Percentiles rank a stretch among this genome's conserved stretches.
Conservation (phyloP, 2,329 filamentous ascomycete species). For the Trichoderma hamatum region DNA sequence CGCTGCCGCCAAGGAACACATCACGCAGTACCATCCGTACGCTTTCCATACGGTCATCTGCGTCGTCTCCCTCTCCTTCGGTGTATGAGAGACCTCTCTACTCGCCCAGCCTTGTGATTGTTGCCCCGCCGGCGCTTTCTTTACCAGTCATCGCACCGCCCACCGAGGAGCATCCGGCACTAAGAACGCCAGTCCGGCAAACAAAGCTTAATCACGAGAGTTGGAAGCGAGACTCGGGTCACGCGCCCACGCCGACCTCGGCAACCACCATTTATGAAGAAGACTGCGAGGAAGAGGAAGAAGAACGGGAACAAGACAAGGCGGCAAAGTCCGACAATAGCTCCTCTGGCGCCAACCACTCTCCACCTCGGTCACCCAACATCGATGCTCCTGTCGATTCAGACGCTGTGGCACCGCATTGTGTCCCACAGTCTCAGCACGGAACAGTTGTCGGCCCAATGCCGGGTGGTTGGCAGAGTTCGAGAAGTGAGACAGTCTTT, state of each 20-base stretch:
- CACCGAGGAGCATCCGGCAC: slow-evolving; percentile 56
- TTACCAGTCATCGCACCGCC: slow-evolving; percentile 46
- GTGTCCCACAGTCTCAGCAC: slow-evolving; percentile 25
- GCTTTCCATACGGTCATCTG: slow-evolving; percentile 28
- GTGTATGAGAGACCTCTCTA: slow-evolving; percentile 29
- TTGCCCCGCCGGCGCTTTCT: slow-evolving; percentile 34
- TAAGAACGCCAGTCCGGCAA: slow-evolving; percentile 41
- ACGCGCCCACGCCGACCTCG: slow-evolving; percentile 47
- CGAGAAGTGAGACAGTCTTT: slow-evolving; percentile 29
- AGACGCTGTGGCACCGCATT: slow-evolving; percentile 10
- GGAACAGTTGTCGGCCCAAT: slow-evolving; percentile 27
- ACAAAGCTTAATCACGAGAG: slow-evolving; percentile 41
- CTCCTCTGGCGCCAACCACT: neutral
- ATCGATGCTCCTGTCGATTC: neutral
- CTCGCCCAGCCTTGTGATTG: slow-evolving; percentile 37
- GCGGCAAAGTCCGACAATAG: neutral
- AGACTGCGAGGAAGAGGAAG: slow-evolving; percentile 44
- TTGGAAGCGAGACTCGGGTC: slow-evolving; percentile 60
- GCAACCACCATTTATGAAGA: slow-evolving; percentile 45
- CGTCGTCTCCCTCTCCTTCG: slow-evolving; percentile 28
- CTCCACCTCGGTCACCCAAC: neutral
- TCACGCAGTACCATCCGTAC: slow-evolving; percentile 37
- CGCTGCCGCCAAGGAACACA: slow-evolving; percentile 51
- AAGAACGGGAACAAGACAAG: slow-evolving; percentile 25
- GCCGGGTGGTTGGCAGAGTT: slow-evolving; percentile 21